Evolutionary conservation across 2,329 filamentous ascomycete species (phyloP).

Genomic region (Stemphylium vesicarium): DNA sequence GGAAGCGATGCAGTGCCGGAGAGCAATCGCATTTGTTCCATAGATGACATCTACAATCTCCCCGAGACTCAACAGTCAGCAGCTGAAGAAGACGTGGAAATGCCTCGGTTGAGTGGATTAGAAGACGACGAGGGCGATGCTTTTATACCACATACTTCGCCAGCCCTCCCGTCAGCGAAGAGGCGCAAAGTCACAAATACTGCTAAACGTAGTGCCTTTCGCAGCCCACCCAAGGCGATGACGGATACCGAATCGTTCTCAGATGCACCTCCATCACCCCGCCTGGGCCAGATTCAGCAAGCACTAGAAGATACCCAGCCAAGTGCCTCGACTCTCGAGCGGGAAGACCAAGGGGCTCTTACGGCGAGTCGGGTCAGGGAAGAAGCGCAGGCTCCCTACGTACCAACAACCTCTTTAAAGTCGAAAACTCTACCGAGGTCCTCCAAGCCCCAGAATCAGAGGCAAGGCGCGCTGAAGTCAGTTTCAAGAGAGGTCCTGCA

Average conservation of each 20-base stretch:
- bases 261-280: conserved; percentile 17
- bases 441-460: conserved; percentile 23
- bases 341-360: conserved; percentile 45
- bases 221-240: conserved; percentile 21
- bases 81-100: conserved; percentile 41
- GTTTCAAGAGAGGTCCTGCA: conserved; percentile 33
- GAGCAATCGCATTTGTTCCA: conserved; percentile 29
- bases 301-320: conserved; percentile 27
- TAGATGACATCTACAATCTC: conserved; percentile 46
- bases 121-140: conserved; percentile 44
- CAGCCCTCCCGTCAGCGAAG: conserved; percentile 36
- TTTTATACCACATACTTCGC: conserved; percentile 31
- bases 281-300: conserved; percentile 27
- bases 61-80: conserved; percentile 42
- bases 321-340: conserved; percentile 30
- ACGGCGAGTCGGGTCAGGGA: conserved; percentile 35
- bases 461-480: conserved; percentile 37
- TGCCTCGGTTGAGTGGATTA: conserved; percentile 42
- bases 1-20: conserved; percentile 19
- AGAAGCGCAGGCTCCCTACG: conserved; percentile 22
- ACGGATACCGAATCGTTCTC: conserved; percentile 19
- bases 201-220: conserved; percentile 28
- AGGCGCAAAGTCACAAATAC: conserved; percentile 38
- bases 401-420: conserved; percentile 34
- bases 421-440: conserved; percentile 21